Percentiles rank a stretch among this genome's conserved stretches.
These are phyloP conservation scores for Apiospora koreana DNA, from an alignment of 2,329 filamentous ascomycete species.

Conservation along the genomic window DNA sequence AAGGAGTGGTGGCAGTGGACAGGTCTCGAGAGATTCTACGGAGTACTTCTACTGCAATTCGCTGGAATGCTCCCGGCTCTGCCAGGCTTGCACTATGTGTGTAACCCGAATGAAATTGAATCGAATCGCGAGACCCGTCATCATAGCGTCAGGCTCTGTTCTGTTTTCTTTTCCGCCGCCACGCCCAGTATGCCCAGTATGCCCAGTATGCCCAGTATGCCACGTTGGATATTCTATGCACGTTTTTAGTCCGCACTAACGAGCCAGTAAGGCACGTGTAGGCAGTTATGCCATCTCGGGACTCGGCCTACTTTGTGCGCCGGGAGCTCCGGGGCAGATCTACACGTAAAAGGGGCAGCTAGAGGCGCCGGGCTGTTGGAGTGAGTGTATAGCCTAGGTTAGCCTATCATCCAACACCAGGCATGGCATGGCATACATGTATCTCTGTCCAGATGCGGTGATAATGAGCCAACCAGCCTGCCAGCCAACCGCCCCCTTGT, in stretches of 20 bases:
- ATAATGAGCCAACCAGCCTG: background rate
- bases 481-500: background rate
- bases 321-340: background rate
- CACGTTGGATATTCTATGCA: background rate
- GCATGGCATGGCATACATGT: background rate
- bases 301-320: background rate
- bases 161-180: background rate
- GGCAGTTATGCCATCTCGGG: background rate
- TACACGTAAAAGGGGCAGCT: background rate
- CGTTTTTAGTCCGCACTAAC: background rate
- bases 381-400: background rate
- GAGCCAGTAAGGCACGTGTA: background rate
- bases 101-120: background rate
- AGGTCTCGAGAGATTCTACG: background rate
- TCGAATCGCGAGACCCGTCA: background rate
- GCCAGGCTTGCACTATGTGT: background rate
- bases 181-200: too few species aligned
- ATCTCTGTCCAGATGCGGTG: background rate
- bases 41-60: background rate
- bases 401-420: background rate
- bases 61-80: background rate
- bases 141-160: background rate
- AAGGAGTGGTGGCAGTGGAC: background rate
- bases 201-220: too few species aligned
- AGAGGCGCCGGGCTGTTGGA: background rate